A percentile compares a stretch with the other conserved stretches of the same genome.
phyloP scores from a whole-genome alignment of 352 stramenopile species.

The Pythium oligandrum region DNA sequence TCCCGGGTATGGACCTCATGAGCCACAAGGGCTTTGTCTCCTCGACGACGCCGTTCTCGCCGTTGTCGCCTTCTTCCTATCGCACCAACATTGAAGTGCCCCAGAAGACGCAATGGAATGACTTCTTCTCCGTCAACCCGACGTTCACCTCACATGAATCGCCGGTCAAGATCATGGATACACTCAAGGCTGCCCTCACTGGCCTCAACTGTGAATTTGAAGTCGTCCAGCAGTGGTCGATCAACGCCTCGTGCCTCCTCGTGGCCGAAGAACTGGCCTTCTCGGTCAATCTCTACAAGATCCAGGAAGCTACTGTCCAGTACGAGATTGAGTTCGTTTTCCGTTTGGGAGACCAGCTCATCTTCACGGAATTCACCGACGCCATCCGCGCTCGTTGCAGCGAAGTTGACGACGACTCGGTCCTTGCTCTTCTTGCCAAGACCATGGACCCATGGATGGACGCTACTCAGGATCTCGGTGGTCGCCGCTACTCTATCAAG shows the following conservation, averaged over 20 bases:
- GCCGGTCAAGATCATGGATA: slow-evolving; percentile 47
- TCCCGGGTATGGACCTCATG: slow-evolving; percentile 7
- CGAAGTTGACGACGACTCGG: slow-evolving; percentile 52
- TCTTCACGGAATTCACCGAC: slow-evolving; percentile 50
- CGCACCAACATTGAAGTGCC: slow-evolving; percentile 35
- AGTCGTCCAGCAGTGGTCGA: slow-evolving; percentile 30
- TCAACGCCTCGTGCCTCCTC: slow-evolving; percentile 49
- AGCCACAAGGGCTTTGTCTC: slow-evolving; percentile 13
- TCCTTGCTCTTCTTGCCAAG: slow-evolving; percentile 41
- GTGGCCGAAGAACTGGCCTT: slow-evolving; percentile 69
- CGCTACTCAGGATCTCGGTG: slow-evolving; percentile 38
- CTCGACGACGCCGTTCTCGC: slow-evolving; percentile 37
- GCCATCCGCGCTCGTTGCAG: slow-evolving; percentile 46
- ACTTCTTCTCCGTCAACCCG: slow-evolving; percentile 51
- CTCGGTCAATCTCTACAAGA: slow-evolving; percentile 40
- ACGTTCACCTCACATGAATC: slow-evolving; percentile 35
- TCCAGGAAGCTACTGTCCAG: slow-evolving; percentile 14
- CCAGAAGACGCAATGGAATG: slow-evolving; percentile 34
- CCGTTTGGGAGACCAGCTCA: slow-evolving; percentile 41
- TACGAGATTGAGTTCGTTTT: slow-evolving; percentile 64
- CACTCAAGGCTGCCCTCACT: slow-evolving; percentile 26
- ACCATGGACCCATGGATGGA: slow-evolving; percentile 56
- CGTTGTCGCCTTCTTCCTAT: slow-evolving; percentile 42
- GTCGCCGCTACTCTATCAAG: slow-evolving; percentile 50
- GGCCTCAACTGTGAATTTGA: slow-evolving; percentile 38